These are phyloP conservation scores for Aphanomyces invadans DNA, from an alignment of 352 stramenopile genomes.

Conservation along the genomic window DNA sequence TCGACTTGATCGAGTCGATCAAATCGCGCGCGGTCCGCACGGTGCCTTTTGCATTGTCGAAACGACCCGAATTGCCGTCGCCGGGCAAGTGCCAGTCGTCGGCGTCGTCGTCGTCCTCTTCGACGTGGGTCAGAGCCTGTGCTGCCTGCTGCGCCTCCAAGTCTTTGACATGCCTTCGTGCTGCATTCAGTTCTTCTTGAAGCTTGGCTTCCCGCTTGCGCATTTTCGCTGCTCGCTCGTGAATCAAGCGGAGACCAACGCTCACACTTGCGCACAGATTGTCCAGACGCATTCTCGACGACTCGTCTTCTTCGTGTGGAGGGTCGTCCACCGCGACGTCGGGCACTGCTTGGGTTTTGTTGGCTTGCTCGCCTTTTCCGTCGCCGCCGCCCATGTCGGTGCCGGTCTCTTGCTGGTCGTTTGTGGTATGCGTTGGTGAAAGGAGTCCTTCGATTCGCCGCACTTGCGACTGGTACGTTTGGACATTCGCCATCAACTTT, in stretches of 20 bases:
- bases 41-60: not conserved
- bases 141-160: not conserved
- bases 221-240: not conserved
- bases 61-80: not conserved
- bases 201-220: not conserved
- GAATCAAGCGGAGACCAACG: not conserved
- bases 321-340: too few relatives aligned
- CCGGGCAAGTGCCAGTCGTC: not conserved
- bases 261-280: not conserved
- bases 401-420: not conserved
- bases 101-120: conserved; percentile 10
- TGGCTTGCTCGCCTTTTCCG: not conserved
- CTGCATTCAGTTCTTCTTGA: not conserved
- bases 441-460: not conserved
- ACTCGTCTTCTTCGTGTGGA: not conserved
- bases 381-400: not conserved
- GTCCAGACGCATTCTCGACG: not conserved
- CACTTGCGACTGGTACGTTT: conserved; percentile 1
- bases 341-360: not conserved
- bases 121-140: too few relatives aligned
- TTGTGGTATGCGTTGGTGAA: too few relatives aligned
- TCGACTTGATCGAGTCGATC: not conserved
- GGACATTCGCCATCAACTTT: not conserved
- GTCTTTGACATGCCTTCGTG: not conserved
- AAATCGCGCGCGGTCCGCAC: not conserved